These are phyloP conservation scores for Mikania micrantha DNA, from an alignment of 129 eudicot species.

Conservation along the genomic window DNA sequence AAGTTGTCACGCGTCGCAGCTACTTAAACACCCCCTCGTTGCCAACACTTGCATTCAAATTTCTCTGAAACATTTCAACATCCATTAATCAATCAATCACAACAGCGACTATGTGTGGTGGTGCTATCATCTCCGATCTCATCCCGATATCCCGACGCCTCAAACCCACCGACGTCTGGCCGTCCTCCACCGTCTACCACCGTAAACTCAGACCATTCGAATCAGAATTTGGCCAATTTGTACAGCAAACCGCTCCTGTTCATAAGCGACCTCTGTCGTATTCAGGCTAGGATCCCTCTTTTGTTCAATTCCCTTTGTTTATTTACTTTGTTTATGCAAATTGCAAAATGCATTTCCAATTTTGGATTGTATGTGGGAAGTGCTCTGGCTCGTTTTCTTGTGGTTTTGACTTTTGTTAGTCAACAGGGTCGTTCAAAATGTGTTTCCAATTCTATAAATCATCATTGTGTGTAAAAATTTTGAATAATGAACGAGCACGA, in stretches of 20 bases:
- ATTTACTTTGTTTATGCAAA: neutral
- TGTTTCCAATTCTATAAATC: too few relatives aligned
- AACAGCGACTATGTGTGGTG: slow-evolving; percentile 59
- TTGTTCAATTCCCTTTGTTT: neutral
- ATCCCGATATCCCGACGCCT: slow-evolving; percentile 38
- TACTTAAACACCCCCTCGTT: slow-evolving; percentile 11
- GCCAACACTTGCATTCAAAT: neutral
- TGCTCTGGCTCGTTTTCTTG: too few relatives aligned
- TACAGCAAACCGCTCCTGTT: neutral
- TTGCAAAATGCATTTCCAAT: neutral
- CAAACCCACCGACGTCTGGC: slow-evolving; percentile 53
- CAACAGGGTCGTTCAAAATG: too few relatives aligned
- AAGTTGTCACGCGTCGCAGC: neutral
- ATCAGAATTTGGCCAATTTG: slow-evolving; percentile 19
- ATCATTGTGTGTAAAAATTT: too few relatives aligned
- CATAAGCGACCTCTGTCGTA: slow-evolving; percentile 32
- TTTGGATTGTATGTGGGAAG: neutral
- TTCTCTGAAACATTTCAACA: neutral
- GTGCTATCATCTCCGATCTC: slow-evolving; percentile 64
- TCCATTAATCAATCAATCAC: neutral
- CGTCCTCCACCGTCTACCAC: slow-evolving; percentile 25
- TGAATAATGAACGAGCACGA: too few relatives aligned
- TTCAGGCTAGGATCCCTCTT: slow-evolving; percentile 43
- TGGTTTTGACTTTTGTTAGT: too few relatives aligned
- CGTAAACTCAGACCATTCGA: slow-evolving; percentile 16